Evolutionary conservation across 495 filamentous ascomycete species (phyloP).

Genomic region (Ascobolus immersus): DNA sequence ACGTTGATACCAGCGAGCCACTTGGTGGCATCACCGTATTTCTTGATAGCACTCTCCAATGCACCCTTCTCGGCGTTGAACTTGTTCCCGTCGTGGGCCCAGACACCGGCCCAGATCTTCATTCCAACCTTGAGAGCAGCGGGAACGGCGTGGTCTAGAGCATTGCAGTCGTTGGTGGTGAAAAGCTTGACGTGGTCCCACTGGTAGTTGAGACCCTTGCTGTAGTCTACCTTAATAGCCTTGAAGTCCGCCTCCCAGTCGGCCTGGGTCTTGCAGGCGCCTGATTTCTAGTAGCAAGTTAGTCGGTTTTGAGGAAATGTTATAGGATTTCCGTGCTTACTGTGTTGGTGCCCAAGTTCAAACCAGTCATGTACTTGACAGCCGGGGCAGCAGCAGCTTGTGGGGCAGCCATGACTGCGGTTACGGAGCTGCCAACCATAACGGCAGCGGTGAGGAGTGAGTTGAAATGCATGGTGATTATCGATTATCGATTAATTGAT

Average conservation of each 20-base stretch:
- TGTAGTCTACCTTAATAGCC: constrained; percentile 40
- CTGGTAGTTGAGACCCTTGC: constrained; percentile 33
- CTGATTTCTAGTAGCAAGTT: constrained; percentile 19
- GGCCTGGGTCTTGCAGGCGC: constrained; percentile 31
- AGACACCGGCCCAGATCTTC: constrained; percentile 16
- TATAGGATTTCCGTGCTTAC: neutral
- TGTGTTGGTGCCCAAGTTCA: constrained; percentile 51
- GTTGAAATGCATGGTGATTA: too few relatives aligned
- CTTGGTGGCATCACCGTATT: constrained; percentile 36
- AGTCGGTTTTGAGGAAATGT: neutral
- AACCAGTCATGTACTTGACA: constrained; percentile 35
- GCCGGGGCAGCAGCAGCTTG: constrained; percentile 23
- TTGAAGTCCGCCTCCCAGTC: constrained; percentile 51
- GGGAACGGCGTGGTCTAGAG: constrained; percentile 15
- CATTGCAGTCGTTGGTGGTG: constrained; percentile 42
- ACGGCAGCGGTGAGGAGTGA: too few relatives aligned
- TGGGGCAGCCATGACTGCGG: too few relatives aligned
- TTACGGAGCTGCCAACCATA: too few relatives aligned
- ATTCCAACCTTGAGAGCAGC: constrained; percentile 33
- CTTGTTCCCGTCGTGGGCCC: constrained; percentile 31
- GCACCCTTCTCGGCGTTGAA: constrained; percentile 55
- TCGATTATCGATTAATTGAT: too few relatives aligned
- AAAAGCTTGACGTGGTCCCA: constrained; percentile 49
- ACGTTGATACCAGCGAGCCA: constrained; percentile 63
- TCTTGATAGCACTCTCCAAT: constrained; percentile 36